Base-by-base conservation (phyloP, 495 filamentous ascomycete genomes). In the Penicillium simplicissimum region DNA sequence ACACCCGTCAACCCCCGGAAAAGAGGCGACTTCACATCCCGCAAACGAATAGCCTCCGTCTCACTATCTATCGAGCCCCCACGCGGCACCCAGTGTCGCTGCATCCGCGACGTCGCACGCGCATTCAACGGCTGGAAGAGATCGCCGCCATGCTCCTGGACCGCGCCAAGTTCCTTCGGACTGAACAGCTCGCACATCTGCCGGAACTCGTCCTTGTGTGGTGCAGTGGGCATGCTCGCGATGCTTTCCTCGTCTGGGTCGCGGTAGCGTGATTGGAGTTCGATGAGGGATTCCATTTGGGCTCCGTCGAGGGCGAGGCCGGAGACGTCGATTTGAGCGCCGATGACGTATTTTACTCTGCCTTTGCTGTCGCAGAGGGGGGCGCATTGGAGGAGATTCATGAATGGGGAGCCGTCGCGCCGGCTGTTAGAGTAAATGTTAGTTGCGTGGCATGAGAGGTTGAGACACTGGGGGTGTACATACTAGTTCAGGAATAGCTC, bases 401-500 rank as follows among this genome's bases (percentile, higher is more conserved):
- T 81, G 67, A 89, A 89, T 2, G 86, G 86, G 14, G 81, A 84
- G 9, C 85, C 85, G 64, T 87, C 84, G 51, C 84, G 75, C 25
- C 83, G 80, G 65, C 82, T 86, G 62, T 23, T 6, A 1, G 28
- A 15, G 45, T 53, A 40, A 19, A 35, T 17, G 1, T 36, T 5
- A 28, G 35, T 23, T 15, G 17, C 21, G 17, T 52, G 17, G 15
- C 35, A n/a, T n/a, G n/a, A 19, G 13, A 6, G 31, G 40, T 61
- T 40, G 25, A 19, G 47, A 52, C 0, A 15, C 54, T 47, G 10
- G 61, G 33, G n/a, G 8, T 37, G 31, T 17, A n/a, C 82, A 59
- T 76, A 86, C 84, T 91, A 91, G 67, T 91, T 90, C 0, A 91
- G 74, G 13, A 91, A 76, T 0, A 87, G 78, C 61, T 91, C 89